Evolutionary conservation across 352 stramenopile genomes (phyloP).

Genomic region (Aphanomyces stellatus): DNA sequence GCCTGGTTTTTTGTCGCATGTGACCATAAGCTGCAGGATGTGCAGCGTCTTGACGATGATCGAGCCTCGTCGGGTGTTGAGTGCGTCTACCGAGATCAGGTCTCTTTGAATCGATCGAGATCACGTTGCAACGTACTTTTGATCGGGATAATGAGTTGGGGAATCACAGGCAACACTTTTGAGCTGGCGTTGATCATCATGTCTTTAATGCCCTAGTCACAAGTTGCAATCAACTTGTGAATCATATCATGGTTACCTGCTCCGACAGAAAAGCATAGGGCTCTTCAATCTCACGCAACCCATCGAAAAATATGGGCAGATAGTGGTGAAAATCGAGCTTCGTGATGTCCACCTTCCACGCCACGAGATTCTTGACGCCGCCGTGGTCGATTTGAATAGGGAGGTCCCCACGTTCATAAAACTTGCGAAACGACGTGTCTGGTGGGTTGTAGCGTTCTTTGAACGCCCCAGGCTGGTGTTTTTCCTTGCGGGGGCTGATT

Average conservation of each 20-base stretch:
- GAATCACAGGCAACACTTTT: slow-evolving; percentile 96
- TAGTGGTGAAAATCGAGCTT: slow-evolving; percentile 98
- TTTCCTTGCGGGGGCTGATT: slow-evolving; percentile 32
- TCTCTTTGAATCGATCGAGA: background rate
- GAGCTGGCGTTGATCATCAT: slow-evolving; percentile 93
- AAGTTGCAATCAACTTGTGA: background rate
- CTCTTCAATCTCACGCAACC: slow-evolving; percentile 92
- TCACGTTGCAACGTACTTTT: slow-evolving; percentile 69
- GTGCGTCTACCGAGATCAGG: slow-evolving; percentile 60
- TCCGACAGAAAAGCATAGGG: slow-evolving; percentile 96
- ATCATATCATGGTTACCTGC: slow-evolving; percentile 27
- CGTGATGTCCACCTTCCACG: slow-evolving; percentile 95
- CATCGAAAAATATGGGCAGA: slow-evolving; percentile 97
- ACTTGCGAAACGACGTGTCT: slow-evolving; percentile 77
- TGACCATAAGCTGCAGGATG: slow-evolving; percentile 94
- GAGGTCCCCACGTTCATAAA: slow-evolving; percentile 92
- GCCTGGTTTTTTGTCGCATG: slow-evolving; percentile 79
- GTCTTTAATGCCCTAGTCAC: slow-evolving; percentile 87
- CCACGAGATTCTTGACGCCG: slow-evolving; percentile 93
- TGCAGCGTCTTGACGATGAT: slow-evolving; percentile 97
- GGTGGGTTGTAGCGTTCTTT: slow-evolving; percentile 91
- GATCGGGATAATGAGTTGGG: slow-evolving; percentile 97
- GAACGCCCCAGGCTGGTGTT: slow-evolving; percentile 76
- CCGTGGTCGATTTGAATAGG: slow-evolving; percentile 96
- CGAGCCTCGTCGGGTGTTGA: slow-evolving; percentile 89